Evolutionary conservation across 2,329 filamentous ascomycete species (phyloP).

Genomic region (Phaeoacremonium minimum): DNA sequence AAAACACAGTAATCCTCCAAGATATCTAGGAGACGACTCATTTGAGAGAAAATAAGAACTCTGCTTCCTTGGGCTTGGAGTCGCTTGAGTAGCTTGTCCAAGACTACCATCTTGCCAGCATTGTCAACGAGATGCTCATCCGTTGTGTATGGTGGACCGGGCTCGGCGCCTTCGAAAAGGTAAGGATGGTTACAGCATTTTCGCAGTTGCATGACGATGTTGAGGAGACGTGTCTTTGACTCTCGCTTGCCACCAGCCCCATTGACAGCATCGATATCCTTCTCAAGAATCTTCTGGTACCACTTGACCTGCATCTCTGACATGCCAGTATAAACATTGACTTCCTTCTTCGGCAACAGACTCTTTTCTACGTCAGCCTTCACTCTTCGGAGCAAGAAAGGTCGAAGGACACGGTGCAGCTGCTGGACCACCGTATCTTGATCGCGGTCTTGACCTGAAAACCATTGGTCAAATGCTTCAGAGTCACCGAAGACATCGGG

Average conservation of each 20-base stretch:
- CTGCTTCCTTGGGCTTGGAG: slow-evolving; percentile 84
- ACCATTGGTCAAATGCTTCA: slow-evolving; percentile 97
- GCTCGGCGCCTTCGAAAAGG: slow-evolving; percentile 94
- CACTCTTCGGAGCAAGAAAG: slow-evolving; percentile 91
- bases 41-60: slow-evolving; percentile 98
- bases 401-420: slow-evolving; percentile 85
- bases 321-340: slow-evolving; percentile 97
- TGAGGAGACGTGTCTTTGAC: slow-evolving; percentile 92
- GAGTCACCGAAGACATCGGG: slow-evolving; percentile 97
- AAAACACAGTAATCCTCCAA: slow-evolving; percentile 98
- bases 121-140: slow-evolving; percentile 94
- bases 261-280: slow-evolving; percentile 98
- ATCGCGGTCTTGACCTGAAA: slow-evolving; percentile 82
- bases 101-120: slow-evolving; percentile 93
- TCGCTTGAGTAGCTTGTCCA: slow-evolving; percentile 84
- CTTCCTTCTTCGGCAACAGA: slow-evolving; percentile 90
- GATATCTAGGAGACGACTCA: slow-evolving; percentile 96
- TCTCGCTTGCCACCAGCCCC: slow-evolving; percentile 94
- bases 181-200: slow-evolving; percentile 99
- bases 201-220: slow-evolving; percentile 98
- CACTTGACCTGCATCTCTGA: slow-evolving; percentile 98
- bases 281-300: slow-evolving; percentile 98
- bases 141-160: slow-evolving; percentile 94
- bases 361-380: slow-evolving; percentile 99
- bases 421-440: slow-evolving; percentile 96